Evolutionary conservation across 805 yeast genomes (phyloP).

Genomic region (Barnettozyma wickerhamii): DNA sequence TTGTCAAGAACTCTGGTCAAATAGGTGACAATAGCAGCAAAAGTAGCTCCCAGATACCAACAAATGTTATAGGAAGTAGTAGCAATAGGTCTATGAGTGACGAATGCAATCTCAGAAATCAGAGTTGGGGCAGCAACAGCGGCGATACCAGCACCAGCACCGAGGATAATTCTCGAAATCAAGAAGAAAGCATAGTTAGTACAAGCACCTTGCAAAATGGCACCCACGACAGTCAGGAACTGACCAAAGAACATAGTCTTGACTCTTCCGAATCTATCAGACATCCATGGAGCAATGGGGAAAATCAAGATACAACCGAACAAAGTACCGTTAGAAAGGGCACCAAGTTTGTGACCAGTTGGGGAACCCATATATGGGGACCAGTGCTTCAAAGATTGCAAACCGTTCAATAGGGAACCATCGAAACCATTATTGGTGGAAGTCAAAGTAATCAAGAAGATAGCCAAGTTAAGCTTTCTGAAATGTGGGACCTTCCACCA

Average conservation of each 20-base stretch:
- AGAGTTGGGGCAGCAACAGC: conserved; percentile 41
- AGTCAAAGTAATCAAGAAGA: conserved; percentile 40
- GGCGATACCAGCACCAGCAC: conserved; percentile 40
- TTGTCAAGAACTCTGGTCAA: conserved; percentile 32
- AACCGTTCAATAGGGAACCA: conserved; percentile 47
- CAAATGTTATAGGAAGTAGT: conserved; percentile 39
- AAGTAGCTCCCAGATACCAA: conserved; percentile 48
- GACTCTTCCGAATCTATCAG: conserved; percentile 41
- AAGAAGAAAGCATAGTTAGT: conserved; percentile 21
- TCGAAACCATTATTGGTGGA: conserved; percentile 45
- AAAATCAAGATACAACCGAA: conserved; percentile 36
- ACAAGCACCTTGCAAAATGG: conserved; percentile 13
- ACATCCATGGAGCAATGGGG: conserved; percentile 24
- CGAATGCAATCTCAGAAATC: conserved; percentile 47
- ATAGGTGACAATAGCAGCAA: conserved; percentile 46
- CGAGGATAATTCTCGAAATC: conserved; percentile 38
- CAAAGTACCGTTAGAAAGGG: conserved; percentile 34
- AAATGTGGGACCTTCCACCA: conserved; percentile 37
- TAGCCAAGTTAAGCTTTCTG: conserved; percentile 29
- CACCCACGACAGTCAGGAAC: conserved; percentile 18
- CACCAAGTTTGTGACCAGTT: conserved; percentile 34
- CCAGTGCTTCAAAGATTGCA: conserved; percentile 41
- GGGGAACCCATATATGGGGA: conserved; percentile 34
- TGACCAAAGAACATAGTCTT: conserved; percentile 17
- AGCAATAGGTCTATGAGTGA: conserved; percentile 33